Percentiles rank a stretch among this genome's conserved stretches.
phyloP scores from a whole-genome alignment of 306 rosid species.

The Inga laurina region DNA sequence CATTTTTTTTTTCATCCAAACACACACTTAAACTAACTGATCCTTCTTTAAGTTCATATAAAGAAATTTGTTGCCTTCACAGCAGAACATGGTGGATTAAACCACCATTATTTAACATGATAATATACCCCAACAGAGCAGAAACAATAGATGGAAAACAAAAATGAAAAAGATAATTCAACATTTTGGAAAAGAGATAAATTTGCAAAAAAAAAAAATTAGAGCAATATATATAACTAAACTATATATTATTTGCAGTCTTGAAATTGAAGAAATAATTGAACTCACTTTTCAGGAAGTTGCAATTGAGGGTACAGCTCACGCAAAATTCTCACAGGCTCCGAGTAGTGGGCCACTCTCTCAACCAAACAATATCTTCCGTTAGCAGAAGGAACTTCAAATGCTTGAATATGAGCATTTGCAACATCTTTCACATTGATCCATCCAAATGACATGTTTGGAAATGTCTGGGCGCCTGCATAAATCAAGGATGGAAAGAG shows the following conservation, averaged over 20 bases:
- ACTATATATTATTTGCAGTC: background rate
- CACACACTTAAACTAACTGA: background rate
- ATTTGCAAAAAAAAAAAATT: background rate
- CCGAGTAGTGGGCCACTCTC: conserved; percentile 53
- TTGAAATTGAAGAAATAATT: background rate
- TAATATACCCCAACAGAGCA: background rate
- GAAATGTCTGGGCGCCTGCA: conserved; percentile 62
- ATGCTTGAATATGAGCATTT: conserved; percentile 69
- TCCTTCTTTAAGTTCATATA: background rate
- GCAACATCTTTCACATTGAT: conserved; percentile 80
- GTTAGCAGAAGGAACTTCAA: conserved; percentile 66
- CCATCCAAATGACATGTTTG: conserved; percentile 58
- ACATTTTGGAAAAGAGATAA: background rate
- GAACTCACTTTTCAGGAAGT: conserved; percentile 66
- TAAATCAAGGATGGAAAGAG: background rate
- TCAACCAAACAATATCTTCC: conserved; percentile 77
- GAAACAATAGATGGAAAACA: background rate
- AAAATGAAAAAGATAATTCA: background rate
- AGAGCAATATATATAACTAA: background rate
- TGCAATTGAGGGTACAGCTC: conserved; percentile 50
- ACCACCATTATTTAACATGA: background rate
- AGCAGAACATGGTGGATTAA: background rate
- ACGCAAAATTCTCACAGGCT: conserved; percentile 45
- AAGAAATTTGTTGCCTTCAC: background rate
- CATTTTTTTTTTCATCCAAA: too few species aligned